These are phyloP conservation scores for Bauhinia variegata DNA, from an alignment of 306 rosid species.

Conservation along the genomic window DNA sequence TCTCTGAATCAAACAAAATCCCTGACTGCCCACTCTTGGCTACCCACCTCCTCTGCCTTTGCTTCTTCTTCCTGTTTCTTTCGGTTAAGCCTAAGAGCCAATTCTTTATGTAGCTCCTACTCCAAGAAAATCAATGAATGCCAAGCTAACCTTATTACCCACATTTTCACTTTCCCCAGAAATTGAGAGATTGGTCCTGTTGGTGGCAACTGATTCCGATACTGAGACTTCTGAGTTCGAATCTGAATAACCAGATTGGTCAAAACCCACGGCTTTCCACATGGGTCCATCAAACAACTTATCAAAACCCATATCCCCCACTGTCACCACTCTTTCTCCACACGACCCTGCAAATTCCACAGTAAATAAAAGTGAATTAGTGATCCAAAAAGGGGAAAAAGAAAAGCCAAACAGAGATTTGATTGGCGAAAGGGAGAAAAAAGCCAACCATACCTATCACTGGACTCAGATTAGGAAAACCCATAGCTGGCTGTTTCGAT, in stretches of 20 bases:
- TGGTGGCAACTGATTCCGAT: conserved; percentile 71
- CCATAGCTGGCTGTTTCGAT: conserved; percentile 15
- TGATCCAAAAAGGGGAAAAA: neutral
- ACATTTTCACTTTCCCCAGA: conserved; percentile 46
- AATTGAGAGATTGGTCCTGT: conserved; percentile 48
- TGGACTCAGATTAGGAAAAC: conserved; percentile 25
- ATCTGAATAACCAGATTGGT: conserved; percentile 64
- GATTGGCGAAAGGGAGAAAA: conserved; percentile 22
- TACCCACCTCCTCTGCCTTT: conserved; percentile 21
- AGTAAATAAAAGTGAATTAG: neutral
- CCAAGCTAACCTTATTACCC: conserved; percentile 35
- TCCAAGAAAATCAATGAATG: conserved; percentile 94
- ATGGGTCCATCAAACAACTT: conserved; percentile 32
- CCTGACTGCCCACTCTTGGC: conserved; percentile 32
- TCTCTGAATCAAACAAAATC: conserved; percentile 28
- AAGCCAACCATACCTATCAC: conserved; percentile 41
- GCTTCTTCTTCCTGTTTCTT: conserved; percentile 39
- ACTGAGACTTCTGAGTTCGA: conserved; percentile 76
- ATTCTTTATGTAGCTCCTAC: conserved; percentile 58
- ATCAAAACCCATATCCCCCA: conserved; percentile 33
- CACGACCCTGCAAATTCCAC: conserved; percentile 49
- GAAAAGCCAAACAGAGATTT: neutral
- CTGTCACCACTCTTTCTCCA: conserved; percentile 21
- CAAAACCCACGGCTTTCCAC: conserved; percentile 38
- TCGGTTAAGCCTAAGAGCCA: neutral